These are phyloP conservation scores for Coccinonectria pachysandricola DNA, from an alignment of 2,329 filamentous ascomycete species.

Conservation along the genomic window DNA sequence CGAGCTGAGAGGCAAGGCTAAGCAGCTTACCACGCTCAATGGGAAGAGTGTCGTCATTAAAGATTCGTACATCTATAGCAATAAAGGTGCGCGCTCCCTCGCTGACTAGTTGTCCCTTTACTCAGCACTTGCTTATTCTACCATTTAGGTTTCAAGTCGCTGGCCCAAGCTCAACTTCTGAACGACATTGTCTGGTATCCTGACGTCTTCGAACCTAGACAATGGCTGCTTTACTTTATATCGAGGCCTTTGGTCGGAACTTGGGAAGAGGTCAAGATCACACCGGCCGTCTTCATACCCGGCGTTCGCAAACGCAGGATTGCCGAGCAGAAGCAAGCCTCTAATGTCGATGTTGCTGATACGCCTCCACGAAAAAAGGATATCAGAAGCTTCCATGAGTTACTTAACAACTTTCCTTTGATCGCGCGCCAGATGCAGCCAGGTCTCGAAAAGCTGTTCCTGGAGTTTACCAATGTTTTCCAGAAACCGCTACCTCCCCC, in stretches of 20 bases:
- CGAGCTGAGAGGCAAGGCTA: slow-evolving; percentile 85
- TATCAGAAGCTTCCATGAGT: slow-evolving; percentile 79
- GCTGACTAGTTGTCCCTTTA: slow-evolving; percentile 4
- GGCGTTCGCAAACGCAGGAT: slow-evolving; percentile 30
- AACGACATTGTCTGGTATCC: slow-evolving; percentile 81
- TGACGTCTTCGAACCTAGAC: slow-evolving; percentile 76
- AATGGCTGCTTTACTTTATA: slow-evolving; percentile 97
- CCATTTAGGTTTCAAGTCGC: slow-evolving; percentile 84
- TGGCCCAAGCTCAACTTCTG: slow-evolving; percentile 81
- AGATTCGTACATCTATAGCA: slow-evolving; percentile 85
- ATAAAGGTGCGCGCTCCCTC: slow-evolving; percentile 60
- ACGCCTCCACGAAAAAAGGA: slow-evolving; percentile 63
- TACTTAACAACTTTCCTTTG: slow-evolving; percentile 86
- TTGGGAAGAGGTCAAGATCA: slow-evolving; percentile 66
- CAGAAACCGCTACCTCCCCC: slow-evolving; percentile 75
- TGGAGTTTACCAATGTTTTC: slow-evolving; percentile 77
- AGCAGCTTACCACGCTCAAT: slow-evolving; percentile 87
- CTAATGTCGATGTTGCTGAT: slow-evolving; percentile 31
- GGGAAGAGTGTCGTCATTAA: slow-evolving; percentile 90
- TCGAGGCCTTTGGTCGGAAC: slow-evolving; percentile 76
- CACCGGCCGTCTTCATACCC: slow-evolving; percentile 50
- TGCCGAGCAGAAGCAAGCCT: slow-evolving; percentile 26
- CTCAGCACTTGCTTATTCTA: slow-evolving; percentile 14
- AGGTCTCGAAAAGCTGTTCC: slow-evolving; percentile 79
- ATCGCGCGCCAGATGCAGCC: slow-evolving; percentile 94